Base-by-base conservation (phyloP, 805 yeast species). In the Wickerhamiella azyma region DNA sequence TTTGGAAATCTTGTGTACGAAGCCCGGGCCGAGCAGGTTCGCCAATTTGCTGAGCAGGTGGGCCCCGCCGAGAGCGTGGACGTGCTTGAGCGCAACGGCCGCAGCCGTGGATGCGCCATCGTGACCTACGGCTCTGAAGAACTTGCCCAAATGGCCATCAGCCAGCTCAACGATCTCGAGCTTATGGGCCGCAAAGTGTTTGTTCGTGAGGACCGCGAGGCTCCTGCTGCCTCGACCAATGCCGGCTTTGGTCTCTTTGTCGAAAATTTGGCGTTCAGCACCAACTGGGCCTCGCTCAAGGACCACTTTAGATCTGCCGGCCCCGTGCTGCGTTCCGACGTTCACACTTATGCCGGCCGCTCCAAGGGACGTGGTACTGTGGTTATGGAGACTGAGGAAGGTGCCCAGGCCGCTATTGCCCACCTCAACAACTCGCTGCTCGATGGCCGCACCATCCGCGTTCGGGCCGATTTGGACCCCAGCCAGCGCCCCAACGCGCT, bases 321-420 rank as follows among this genome's bases (percentile, higher is more conserved):
- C 26, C 72, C 68, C 43, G 83, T 88, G n/a, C 67, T 73, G 18
- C 77, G 92, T 46, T 94, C 95, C 1, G 94, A 85, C 59, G 77
- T 88, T 17, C 75, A 75, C 59, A 60, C 67, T 42, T 81, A 77
- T 54, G 69, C 74, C 53, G 94, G 94, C 21, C 76, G 81, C 55
- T 83, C 95, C 6, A 75, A 79, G 62, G 96, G 96, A 2, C 79
- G 75, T 55, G 96, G 95, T 45, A 81, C 82, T 9, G 94, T 86
- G 26, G 72, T 76, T 18, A 86, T 77, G 59, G 72, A 69, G 46
- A 72, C 72, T 7, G 68, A 70, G 11, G 85, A 76, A 48, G 86
- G 75, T 51, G 95, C 94, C 17, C 64, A 67, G 35, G 69, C 67
- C 39, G 95, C 96, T 2, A 74, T 86, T 51, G 77, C 71, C 36